A percentile compares a stretch with the other conserved stretches of the same genome.
Evolutionary conservation across 2,329 filamentous ascomycete genomes (phyloP).

Genomic region (Samsoniella hepiali): DNA sequence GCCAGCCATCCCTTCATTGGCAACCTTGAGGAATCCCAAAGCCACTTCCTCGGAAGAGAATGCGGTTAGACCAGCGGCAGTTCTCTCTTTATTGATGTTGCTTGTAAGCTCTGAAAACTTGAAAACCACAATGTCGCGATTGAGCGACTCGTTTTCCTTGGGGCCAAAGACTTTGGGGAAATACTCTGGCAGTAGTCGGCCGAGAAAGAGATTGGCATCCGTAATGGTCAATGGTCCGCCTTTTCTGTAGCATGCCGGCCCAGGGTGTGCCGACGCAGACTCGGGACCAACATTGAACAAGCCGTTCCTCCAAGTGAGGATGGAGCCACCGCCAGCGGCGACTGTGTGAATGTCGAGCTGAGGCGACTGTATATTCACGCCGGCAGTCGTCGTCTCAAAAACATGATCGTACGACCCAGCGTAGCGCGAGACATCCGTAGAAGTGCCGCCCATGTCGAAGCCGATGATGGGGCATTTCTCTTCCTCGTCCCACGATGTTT

Average conservation of each 20-base stretch:
- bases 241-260: constrained; percentile 71
- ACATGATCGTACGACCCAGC: constrained; percentile 43
- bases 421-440: constrained; percentile 70
- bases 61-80: constrained; percentile 26
- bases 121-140: constrained; percentile 37
- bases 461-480: constrained; percentile 70
- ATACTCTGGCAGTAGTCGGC: constrained; percentile 57
- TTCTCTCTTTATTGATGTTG: constrained; percentile 38
- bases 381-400: constrained; percentile 75
- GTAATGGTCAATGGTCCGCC: constrained; percentile 69
- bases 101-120: constrained; percentile 42
- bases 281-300: constrained; percentile 72
- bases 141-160: constrained; percentile 57
- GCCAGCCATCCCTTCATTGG: constrained; percentile 35
- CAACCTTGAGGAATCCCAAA: constrained; percentile 36
- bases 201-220: constrained; percentile 68
- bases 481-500: constrained; percentile 66
- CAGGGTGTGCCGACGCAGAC: constrained; percentile 66
- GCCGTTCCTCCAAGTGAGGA: constrained; percentile 68
- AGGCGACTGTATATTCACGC: constrained; percentile 73
- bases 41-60: constrained; percentile 37
- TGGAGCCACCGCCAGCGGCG: constrained; percentile 70
- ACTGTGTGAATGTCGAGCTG: constrained; percentile 82
- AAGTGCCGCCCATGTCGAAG: constrained; percentile 71
- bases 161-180: constrained; percentile 72